Conservation (phyloP, 139 green algal species). For the Volvox africanus region DNA sequence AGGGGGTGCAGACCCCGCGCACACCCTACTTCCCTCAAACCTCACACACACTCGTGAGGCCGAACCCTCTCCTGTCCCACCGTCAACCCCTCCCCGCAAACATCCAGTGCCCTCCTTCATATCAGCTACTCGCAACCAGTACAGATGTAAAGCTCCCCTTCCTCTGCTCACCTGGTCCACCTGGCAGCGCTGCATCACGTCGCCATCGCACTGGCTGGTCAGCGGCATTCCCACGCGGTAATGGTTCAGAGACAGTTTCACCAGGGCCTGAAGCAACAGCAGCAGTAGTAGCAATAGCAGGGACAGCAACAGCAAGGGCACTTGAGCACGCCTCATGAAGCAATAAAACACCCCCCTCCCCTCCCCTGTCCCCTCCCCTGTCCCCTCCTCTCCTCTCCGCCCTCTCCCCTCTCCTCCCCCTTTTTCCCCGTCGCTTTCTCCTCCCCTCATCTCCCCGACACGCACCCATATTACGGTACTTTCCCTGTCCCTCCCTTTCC, state of each 20-base stretch:
- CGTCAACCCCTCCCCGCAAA: no score
- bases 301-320: no score
- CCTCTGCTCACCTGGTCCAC: constrained; percentile 34
- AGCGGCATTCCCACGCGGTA: constrained; percentile 59
- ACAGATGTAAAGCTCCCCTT: no score
- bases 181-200: constrained; percentile 52
- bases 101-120: no score
- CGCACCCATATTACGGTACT: background rate
- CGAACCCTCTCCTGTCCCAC: no score
- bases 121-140: no score
- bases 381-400: no score
- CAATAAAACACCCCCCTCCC: background rate
- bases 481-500: background rate
- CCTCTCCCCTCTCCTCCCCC: background rate
- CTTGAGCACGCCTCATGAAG: no score
- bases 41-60: no score
- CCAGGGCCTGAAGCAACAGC: constrained; percentile 18
- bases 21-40: no score
- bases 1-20: no score
- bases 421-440: background rate
- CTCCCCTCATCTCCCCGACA: constrained; percentile 7
- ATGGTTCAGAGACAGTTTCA: constrained; percentile 48
- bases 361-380: background rate
- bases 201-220: constrained; percentile 54
- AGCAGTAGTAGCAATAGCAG: no score